A percentile compares a stretch with the other conserved stretches of the same genome.
Evolutionary conservation across 352 stramenopile species (phyloP).

Genomic region (Phytophthora hibernalis): DNA sequence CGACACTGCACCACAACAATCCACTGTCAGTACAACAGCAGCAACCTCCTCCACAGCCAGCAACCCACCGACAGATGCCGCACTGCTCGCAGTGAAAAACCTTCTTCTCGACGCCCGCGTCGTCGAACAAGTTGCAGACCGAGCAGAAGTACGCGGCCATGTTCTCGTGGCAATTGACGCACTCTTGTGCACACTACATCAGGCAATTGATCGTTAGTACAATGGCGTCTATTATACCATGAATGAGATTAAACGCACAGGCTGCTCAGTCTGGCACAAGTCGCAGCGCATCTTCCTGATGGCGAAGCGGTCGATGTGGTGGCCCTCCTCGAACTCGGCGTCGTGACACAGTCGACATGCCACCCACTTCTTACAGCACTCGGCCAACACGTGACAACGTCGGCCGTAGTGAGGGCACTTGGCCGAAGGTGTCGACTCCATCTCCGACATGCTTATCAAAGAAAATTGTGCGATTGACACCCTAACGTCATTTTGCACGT

Average conservation of each 20-base stretch:
- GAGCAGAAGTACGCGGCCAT: constrained; percentile 76
- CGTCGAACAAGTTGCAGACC: constrained; percentile 80
- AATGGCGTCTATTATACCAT: neutral
- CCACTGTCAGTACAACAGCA: neutral
- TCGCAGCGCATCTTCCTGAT: constrained; percentile 77
- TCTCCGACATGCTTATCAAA: constrained; percentile 4
- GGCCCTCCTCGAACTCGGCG: constrained; percentile 49
- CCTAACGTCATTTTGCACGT: constrained; percentile 1
- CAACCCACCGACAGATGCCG: constrained; percentile 72
- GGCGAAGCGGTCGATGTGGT: constrained; percentile 82
- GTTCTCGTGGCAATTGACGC: constrained; percentile 45
- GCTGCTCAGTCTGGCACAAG: constrained; percentile 63
- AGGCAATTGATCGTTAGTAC: neutral
- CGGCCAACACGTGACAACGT: constrained; percentile 70
- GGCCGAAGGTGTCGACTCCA: neutral
- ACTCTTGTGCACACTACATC: constrained; percentile 61
- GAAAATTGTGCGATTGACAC: neutral
- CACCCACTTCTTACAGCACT: constrained; percentile 82
- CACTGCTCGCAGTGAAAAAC: constrained; percentile 82
- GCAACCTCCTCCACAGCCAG: neutral
- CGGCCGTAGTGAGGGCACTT: constrained; percentile 70
- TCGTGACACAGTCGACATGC: constrained; percentile 80
- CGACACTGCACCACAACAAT: constrained; percentile 48
- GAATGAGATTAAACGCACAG: constrained; percentile 38
- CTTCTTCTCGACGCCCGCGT: constrained; percentile 63